These are phyloP conservation scores for Cystobasidium onofrii DNA, from an alignment of 768 basidiomycete genomes.

Conservation along the genomic window DNA sequence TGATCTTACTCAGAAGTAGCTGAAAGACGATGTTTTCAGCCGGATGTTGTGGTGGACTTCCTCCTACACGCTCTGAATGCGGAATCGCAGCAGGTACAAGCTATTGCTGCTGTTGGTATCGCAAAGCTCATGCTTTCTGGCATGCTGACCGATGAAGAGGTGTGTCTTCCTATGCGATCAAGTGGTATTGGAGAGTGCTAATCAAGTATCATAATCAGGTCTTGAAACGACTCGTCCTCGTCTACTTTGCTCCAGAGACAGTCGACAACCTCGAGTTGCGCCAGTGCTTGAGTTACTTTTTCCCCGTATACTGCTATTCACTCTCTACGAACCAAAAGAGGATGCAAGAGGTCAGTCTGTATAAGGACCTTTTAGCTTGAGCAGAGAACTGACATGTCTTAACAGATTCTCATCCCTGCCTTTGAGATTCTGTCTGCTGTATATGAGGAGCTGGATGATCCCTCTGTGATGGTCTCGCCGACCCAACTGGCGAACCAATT, in stretches of 20 bases:
- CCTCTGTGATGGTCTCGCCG: constrained; percentile 44
- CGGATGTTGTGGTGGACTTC: constrained; percentile 59
- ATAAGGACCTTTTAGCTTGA: neutral
- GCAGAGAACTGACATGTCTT: neutral
- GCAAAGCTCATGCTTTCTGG: constrained; percentile 77
- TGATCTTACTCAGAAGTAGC: neutral
- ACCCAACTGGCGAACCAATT: constrained; percentile 47
- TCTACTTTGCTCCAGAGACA: constrained; percentile 74
- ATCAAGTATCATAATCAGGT: constrained; percentile 45
- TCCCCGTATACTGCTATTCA: constrained; percentile 79
- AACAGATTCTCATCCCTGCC: constrained; percentile 47
- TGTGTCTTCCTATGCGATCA: constrained; percentile 44
- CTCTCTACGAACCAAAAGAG: constrained; percentile 61
- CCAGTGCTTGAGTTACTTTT: constrained; percentile 78
- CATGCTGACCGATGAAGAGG: constrained; percentile 63
- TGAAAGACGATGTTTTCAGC: constrained; percentile 2
- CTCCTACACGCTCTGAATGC: constrained; percentile 57
- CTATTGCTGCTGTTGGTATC: constrained; percentile 65
- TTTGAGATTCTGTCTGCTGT: constrained; percentile 46
- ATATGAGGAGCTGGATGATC: constrained; percentile 46
- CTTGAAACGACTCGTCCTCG: constrained; percentile 51
- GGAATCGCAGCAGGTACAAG: constrained; percentile 58
- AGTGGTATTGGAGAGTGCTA: neutral
- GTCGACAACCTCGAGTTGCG: constrained; percentile 70
- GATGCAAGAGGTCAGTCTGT: constrained; percentile 56